These are phyloP conservation scores for Penicillium glabrum DNA, from an alignment of 2,329 filamentous ascomycete genomes.

Conservation along the genomic window DNA sequence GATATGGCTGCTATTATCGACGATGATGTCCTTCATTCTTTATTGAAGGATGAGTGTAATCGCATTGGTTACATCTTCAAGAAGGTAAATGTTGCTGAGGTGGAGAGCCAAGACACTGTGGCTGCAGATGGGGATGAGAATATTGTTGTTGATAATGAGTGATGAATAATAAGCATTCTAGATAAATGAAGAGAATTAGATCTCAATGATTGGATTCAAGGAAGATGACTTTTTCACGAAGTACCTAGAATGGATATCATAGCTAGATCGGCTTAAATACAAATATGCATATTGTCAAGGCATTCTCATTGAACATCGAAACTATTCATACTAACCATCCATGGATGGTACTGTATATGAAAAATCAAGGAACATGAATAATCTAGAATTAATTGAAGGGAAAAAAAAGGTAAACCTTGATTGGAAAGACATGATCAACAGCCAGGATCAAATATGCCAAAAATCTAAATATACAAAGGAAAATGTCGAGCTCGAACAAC, in stretches of 20 bases:
- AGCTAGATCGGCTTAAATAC: too few species aligned
- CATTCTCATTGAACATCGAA: too few species aligned
- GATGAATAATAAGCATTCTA: background rate
- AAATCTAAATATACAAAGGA: constrained; percentile 23
- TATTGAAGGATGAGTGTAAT: constrained; percentile 41
- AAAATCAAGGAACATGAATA: too few species aligned
- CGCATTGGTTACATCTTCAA: constrained; percentile 42
- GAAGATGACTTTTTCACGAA: too few species aligned
- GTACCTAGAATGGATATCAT: too few species aligned
- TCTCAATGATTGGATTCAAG: background rate
- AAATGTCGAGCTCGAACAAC: constrained; percentile 9
- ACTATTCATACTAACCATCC: too few species aligned
- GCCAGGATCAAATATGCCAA: constrained; percentile 4
- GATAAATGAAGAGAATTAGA: background rate
- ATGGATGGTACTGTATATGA: too few species aligned
- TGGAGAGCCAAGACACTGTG: constrained; percentile 6
- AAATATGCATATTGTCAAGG: background rate
- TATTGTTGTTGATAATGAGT: background rate
- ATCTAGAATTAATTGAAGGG: background rate
- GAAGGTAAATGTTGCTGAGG: constrained; percentile 30
- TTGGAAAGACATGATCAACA: constrained; percentile 7
- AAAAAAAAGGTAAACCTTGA: background rate
- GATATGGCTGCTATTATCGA: constrained; percentile 28
- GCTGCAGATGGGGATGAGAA: background rate
- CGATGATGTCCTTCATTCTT: constrained; percentile 34